Evolutionary conservation across 352 stramenopile genomes (phyloP).

Genomic region (Phytophthora aleatoria): DNA sequence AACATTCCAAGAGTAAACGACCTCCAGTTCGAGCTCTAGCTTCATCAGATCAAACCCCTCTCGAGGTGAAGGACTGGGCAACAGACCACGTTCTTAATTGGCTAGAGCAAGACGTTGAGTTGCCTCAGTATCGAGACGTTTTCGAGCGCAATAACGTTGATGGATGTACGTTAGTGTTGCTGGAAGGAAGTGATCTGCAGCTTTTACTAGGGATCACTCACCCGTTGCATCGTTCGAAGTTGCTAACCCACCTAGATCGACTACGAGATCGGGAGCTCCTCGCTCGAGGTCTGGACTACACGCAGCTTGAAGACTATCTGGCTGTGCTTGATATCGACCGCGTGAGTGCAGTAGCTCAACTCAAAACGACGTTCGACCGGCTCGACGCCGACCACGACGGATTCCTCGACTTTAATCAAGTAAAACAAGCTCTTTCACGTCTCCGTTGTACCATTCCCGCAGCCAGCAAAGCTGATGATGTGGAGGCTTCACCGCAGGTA

Average conservation of each 20-base stretch:
- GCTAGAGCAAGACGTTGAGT: slow-evolving; percentile 51
- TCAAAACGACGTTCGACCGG: slow-evolving; percentile 75
- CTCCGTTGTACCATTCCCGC: slow-evolving; percentile 35
- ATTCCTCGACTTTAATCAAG: slow-evolving; percentile 53
- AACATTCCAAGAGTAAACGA: slow-evolving; percentile 3
- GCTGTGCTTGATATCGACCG: slow-evolving; percentile 71
- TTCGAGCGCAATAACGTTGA: slow-evolving; percentile 67
- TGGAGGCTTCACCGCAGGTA: slow-evolving; percentile 33
- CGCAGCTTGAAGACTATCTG: slow-evolving; percentile 76
- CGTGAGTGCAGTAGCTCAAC: slow-evolving; percentile 60
- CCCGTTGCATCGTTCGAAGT: slow-evolving; percentile 56
- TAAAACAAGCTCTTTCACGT: slow-evolving; percentile 47
- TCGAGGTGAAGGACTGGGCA: slow-evolving; percentile 61
- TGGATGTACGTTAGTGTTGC: slow-evolving; percentile 63
- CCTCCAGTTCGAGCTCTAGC: not conserved
- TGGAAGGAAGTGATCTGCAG: slow-evolving; percentile 67
- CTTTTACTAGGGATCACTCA: slow-evolving; percentile 64
- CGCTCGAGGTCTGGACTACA: slow-evolving; percentile 64
- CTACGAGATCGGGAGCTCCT: slow-evolving; percentile 66
- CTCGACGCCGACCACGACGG: slow-evolving; percentile 67
- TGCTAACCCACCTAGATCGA: slow-evolving; percentile 65
- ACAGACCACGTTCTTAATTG: slow-evolving; percentile 54
- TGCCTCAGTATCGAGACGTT: slow-evolving; percentile 53
- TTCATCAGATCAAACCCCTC: slow-evolving; percentile 12
- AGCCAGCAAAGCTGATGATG: not conserved